Conservation (phyloP, 1,284 basidiomycete genomes). For the Volvariella volvacea region DNA sequence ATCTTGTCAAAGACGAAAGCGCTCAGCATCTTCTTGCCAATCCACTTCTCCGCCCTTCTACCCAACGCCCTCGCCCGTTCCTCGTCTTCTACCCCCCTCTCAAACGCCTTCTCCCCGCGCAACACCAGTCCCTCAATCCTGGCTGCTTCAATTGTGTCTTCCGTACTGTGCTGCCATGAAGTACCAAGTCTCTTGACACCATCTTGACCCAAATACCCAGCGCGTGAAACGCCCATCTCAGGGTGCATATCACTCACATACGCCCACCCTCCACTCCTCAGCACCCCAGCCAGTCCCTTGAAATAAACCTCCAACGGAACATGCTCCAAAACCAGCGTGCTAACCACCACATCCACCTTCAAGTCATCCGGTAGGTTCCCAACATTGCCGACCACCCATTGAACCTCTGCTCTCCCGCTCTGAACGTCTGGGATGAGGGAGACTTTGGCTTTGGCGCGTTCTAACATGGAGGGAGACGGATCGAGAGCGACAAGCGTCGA, state of each 20-base stretch:
- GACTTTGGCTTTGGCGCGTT: conserved; percentile 5
- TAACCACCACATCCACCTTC: conserved; percentile 7
- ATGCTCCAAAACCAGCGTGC: conserved; percentile 9
- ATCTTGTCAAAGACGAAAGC: no score
- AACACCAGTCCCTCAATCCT: no score
- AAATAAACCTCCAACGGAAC: conserved; percentile 7
- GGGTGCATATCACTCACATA: conserved; percentile 10
- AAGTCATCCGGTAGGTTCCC: conserved; percentile 5
- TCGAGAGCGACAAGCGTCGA: conserved; percentile 7
- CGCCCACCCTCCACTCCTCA: conserved; percentile 9
- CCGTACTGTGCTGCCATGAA: no score
- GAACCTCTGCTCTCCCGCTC: not conserved
- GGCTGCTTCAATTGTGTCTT: no score
- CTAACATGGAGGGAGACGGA: conserved; percentile 7
- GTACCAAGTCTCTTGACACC: no score
- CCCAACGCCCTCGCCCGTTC: no score
- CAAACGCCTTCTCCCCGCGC: no score
- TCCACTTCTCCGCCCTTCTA: no score
- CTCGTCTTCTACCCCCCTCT: no score
- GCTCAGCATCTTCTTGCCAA: no score
- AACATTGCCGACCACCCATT: conserved; percentile 8
- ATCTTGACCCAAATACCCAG: not conserved
- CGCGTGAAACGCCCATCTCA: conserved; percentile 4
- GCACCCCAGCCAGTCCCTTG: not conserved
- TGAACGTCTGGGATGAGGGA: not conserved